Conservation (phyloP, 2,329 filamentous ascomycete genomes). For the Claviceps sorghi region DNA sequence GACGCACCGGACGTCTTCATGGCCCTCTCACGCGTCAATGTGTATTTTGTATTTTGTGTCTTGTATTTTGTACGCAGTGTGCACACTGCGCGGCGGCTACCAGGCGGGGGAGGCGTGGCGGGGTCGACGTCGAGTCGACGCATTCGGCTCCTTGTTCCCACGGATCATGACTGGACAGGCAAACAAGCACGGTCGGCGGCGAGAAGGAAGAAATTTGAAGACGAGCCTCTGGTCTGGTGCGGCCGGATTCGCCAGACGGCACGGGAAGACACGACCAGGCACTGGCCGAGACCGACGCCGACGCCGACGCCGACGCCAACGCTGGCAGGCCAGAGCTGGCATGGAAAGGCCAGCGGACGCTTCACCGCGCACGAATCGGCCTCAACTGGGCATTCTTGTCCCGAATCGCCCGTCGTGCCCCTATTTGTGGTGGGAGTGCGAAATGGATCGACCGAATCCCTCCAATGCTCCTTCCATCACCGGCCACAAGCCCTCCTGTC, state of each 20-base stretch:
- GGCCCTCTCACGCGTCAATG: too few relatives aligned
- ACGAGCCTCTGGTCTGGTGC: not conserved
- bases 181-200: not conserved
- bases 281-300: not conserved
- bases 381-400: not conserved
- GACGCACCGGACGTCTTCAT: not conserved
- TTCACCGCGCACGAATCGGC: not conserved
- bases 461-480: not conserved
- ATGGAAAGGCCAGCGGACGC: not conserved
- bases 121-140: not conserved
- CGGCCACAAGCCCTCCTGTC: not conserved
- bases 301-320: too few relatives aligned
- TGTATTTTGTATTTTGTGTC: too few relatives aligned
- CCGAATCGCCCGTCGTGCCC: not conserved
- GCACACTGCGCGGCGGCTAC: not conserved
- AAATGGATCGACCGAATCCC: not conserved
- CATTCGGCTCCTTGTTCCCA: not conserved
- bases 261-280: not conserved
- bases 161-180: not conserved
- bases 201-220: too few relatives aligned
- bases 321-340: not conserved
- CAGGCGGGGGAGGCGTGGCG: not conserved
- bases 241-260: too few relatives aligned
- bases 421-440: not conserved
- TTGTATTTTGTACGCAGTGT: too few relatives aligned